These are phyloP conservation scores for Sporopachydermia lactativora DNA, from an alignment of 805 yeast species.

Conservation along the genomic window DNA sequence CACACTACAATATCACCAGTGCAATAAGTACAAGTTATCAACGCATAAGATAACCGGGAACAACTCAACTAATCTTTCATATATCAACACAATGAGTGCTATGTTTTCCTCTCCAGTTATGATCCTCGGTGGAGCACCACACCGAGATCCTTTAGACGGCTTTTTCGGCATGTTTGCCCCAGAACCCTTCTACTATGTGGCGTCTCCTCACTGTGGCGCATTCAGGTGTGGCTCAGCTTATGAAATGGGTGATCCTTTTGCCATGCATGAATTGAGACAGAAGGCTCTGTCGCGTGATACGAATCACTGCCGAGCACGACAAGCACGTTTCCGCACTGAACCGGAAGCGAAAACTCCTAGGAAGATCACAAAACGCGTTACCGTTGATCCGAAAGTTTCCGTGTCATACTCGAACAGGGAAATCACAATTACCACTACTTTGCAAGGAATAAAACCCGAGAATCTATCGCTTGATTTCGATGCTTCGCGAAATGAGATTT, in stretches of 20 bases:
- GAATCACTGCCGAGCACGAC: too few species aligned
- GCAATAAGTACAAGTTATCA: too few species aligned
- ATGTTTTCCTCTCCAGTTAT: background rate
- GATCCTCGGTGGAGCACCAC: background rate
- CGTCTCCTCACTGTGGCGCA: background rate
- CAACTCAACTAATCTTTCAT: too few species aligned
- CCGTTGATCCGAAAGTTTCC: background rate
- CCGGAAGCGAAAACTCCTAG: background rate
- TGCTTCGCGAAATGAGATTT: background rate
- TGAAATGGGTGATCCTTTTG: too few species aligned
- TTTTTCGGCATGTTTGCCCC: background rate
- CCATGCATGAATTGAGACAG: too few species aligned
- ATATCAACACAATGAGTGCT: too few species aligned
- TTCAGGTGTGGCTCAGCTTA: too few species aligned
- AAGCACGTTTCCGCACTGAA: background rate
- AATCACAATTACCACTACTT: background rate
- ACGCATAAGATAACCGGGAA: too few species aligned
- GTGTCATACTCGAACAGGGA: background rate
- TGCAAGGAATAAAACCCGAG: slow-evolving; percentile 1
- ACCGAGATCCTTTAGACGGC: background rate
- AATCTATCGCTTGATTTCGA: background rate
- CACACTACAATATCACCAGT: too few species aligned
- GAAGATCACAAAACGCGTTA: background rate
- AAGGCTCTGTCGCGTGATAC: too few species aligned
- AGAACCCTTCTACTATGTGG: background rate